Percentiles rank a stretch among this genome's conserved stretches.
These are phyloP conservation scores for Eimeria falciformis DNA, from an alignment of 169 alveolate species.

Conservation along the genomic window DNA sequence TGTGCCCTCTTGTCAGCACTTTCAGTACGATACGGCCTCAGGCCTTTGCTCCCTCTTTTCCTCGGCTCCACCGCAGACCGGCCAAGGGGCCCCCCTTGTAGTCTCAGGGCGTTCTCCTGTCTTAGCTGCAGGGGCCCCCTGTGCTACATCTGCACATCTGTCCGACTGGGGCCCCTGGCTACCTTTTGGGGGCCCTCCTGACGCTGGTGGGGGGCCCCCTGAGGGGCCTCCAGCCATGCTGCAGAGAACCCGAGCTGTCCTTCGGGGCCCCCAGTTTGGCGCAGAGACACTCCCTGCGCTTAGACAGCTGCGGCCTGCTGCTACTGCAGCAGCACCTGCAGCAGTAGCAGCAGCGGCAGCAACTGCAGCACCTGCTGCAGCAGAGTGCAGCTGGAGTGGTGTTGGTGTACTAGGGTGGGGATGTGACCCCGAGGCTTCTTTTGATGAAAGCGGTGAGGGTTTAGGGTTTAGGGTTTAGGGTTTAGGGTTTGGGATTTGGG, in stretches of 20 bases:
- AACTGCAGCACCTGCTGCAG: conserved; percentile 1
- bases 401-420: conserved; percentile 35
- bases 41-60: not conserved
- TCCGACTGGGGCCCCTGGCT: conserved; percentile 42
- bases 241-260: not conserved
- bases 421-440: conserved; percentile 19
- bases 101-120: conserved; percentile 29
- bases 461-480: conserved; percentile 8
- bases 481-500: not conserved
- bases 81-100: not conserved
- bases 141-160: not conserved
- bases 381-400: conserved; percentile 15
- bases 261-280: conserved; percentile 7
- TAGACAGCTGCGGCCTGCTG: conserved; percentile 12
- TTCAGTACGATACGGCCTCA: not conserved
- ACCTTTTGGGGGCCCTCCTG: not conserved
- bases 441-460: conserved; percentile 25
- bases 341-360: conserved; percentile 53
- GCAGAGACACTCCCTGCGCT: conserved; percentile 11
- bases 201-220: not conserved
- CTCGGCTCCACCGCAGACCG: not conserved
- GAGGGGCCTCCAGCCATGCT: conserved; percentile 31
- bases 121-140: not conserved
- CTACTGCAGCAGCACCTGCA: conserved; percentile 20
- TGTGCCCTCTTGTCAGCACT: not conserved